Base-by-base conservation (phyloP, 768 basidiomycete species). In the Pisolithus sp. region DNA sequence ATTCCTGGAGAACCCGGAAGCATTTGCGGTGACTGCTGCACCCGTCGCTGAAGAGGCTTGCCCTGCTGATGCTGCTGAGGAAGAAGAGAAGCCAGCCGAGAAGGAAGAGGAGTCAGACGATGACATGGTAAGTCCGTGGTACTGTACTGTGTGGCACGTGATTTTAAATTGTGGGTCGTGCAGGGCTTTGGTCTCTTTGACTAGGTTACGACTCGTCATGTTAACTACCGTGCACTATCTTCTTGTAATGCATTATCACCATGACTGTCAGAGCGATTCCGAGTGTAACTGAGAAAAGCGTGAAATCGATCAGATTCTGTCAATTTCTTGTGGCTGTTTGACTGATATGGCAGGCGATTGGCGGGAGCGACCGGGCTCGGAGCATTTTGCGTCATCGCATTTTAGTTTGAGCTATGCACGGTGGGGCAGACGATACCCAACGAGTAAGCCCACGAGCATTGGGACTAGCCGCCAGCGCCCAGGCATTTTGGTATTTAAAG, bases 151-250 rank as follows among this genome's bases (percentile, higher is more conserved):
- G 5, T 45, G 6, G 13, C 24, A 30, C 23, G 36, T 23, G 13
- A 34, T 34, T 13, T 34, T 43, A 52, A 52, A 49, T 52, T 13
- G 26, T 26, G 42, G 26, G 52, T 58, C 39, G 31, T 61, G 0
- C 61, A 89, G 91, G 93, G 93, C 78, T 91, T 95, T 69, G 91
- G 93, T 76, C 80, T 95, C 53, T 95, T 95, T 74, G 92, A 93
- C 73, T 93, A 83, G 68, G 68, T 56, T 55, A 52, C 50, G 36
- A 56, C 21, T 31, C 49, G 31, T 51, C 48, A 52, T 53, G 37
- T n/a, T 44, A 55, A 47, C 53, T 68, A 61, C 46, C 46, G 42
- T 51, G 56, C 52, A 46, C 54, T 37, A 50, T 28, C 17, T n/a
- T 23, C 48, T 48, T 66, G 53, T 67, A 68, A 53, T 57, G 54